phyloP scores from a whole-genome alignment of 148 eudicot genomes.

The Nepenthes mirabilis region DNA sequence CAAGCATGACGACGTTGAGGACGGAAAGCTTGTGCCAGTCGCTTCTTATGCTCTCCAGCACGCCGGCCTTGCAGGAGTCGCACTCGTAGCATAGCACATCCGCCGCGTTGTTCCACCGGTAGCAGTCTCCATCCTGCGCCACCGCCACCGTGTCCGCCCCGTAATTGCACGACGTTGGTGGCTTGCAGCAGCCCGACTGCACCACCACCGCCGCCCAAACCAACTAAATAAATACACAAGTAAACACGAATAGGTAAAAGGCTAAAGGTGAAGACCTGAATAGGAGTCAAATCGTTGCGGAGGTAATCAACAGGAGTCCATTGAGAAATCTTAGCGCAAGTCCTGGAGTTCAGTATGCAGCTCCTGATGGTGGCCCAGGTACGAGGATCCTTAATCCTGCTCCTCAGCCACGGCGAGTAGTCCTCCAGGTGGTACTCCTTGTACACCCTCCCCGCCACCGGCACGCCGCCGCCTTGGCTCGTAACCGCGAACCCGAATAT shows the following conservation, averaged over 20 bases:
- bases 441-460: constrained; percentile 47
- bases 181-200: constrained; percentile 98
- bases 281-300: constrained; percentile 54
- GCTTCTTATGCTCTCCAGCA: constrained; percentile 43
- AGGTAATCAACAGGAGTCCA: constrained; percentile 87
- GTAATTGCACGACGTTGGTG: constrained; percentile 83
- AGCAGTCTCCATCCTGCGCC: constrained; percentile 75
- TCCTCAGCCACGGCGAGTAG: constrained; percentile 70
- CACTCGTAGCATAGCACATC: constrained; percentile 66
- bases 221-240: background rate
- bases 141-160: constrained; percentile 15
- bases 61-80: constrained; percentile 89
- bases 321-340: constrained; percentile 46
- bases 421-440: constrained; percentile 47
- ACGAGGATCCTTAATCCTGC: constrained; percentile 26
- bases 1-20: constrained; percentile 54
- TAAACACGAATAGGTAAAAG: background rate
- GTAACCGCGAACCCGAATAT: constrained; percentile 79
- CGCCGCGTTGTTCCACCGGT: constrained; percentile 66
- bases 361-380: constrained; percentile 52
- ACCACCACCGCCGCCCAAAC: background rate
- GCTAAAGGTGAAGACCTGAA: constrained; percentile 44
- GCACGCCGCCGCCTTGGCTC: constrained; percentile 47
- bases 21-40: constrained; percentile 82
- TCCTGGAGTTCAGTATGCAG: constrained; percentile 70